Evolutionary conservation across 768 basidiomycete genomes (phyloP).

Genomic region (Psilocybe subaeruginosa): DNA sequence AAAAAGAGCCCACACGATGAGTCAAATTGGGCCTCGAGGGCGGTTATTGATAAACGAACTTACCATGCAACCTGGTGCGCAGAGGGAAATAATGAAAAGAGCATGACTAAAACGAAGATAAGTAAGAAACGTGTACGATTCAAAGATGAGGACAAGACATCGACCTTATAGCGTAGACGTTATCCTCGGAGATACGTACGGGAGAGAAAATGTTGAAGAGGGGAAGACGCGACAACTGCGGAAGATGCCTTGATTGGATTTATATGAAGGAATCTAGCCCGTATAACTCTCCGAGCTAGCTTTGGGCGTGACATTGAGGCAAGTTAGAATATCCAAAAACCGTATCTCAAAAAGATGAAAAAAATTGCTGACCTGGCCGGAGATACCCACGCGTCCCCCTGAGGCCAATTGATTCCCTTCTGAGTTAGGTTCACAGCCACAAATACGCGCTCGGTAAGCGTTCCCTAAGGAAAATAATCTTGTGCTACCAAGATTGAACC

Average conservation of each 20-base stretch:
- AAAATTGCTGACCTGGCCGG: constrained; percentile 6
- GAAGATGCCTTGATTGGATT: constrained; percentile 31
- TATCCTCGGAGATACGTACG: constrained; percentile 33
- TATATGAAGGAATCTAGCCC: constrained; percentile 26
- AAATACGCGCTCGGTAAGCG: constrained; percentile 5
- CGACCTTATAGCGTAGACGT: constrained; percentile 27
- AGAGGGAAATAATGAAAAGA: constrained; percentile 38
- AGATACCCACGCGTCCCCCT: constrained; percentile 13
- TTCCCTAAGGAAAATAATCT: constrained; percentile 10
- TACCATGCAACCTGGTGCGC: constrained; percentile 44
- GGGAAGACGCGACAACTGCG: constrained; percentile 30
- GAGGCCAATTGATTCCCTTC: constrained; percentile 16
- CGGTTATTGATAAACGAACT: constrained; percentile 26
- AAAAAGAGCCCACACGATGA: constrained; percentile 4
- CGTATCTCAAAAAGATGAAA: constrained; percentile 23
- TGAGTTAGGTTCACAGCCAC: neutral
- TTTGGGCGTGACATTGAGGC: constrained; percentile 20
- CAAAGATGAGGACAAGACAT: constrained; percentile 17
- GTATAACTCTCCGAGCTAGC: constrained; percentile 17
- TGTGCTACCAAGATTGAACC: neutral
- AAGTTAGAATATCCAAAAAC: constrained; percentile 33
- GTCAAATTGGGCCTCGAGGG: constrained; percentile 6
- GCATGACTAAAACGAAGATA: constrained; percentile 31
- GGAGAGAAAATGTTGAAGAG: constrained; percentile 17
- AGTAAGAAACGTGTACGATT: constrained; percentile 19